Base-by-base conservation (phyloP, 371 early-diverging fungal genomes). In the Actinomortierella wolfii region DNA sequence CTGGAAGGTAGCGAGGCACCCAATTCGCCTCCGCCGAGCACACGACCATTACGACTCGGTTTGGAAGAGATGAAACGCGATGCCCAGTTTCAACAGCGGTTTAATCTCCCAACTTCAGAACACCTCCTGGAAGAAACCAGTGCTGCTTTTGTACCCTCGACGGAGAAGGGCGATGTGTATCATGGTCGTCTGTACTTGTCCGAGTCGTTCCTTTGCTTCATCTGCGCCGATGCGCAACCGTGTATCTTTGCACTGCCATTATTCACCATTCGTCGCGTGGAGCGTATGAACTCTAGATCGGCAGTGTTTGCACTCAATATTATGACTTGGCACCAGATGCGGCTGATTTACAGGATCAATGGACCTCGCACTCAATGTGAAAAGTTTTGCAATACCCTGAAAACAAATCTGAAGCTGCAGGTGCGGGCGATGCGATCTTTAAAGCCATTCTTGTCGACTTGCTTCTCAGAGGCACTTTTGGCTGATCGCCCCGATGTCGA, bases 241-340 rank as follows among this genome's bases (percentile, higher is more conserved):
- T 89, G 91, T 59, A 83, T 88, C 43, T 67, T 92, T 18, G 89
- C 89, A 0, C 76, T 97, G 26, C 98, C 97, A 7, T 85, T 96
- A 45, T 94, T 87, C 64, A 92, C 94, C 13, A 85, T 98, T 45
- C 92, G 94, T 50, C 83, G 94, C 6, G 94, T 98, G 1, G 97
- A 97, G 68, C 82, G 91, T 34, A 76, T 92, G 56, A 83, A 80
- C 57, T 67, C 82, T 7, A 69, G 77, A 18, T 49, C 73, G 1
- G 73, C 78, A 42, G 55, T 74, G 34, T 81, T 77, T 51, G 68
- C 83, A 14, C 70, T 89, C 39, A 84, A 81, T 28, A 79, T 87
- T 29, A 70, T 83, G 44, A 88, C 85, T 20, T 88, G 86, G 86
- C 90, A 90, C 54, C 87, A 86, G 51, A 76, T 80, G 52, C 69